Base-by-base conservation (phyloP, 2,329 filamentous ascomycete species). In the Penicillium vulpinum region DNA sequence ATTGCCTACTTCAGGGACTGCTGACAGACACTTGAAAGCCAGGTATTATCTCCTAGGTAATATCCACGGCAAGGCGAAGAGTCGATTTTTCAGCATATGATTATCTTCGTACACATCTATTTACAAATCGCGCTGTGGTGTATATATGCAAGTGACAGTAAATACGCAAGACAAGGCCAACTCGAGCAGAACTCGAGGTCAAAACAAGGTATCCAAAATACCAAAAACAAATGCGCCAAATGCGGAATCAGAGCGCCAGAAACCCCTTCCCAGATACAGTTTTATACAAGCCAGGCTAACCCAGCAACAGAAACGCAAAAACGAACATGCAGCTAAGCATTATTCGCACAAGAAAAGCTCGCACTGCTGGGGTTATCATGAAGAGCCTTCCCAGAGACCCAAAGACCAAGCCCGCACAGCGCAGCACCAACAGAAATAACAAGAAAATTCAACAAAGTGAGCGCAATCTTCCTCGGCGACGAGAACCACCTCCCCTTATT, bases 381-480 rank as follows among this genome's bases (percentile, higher is more conserved):
- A 22, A 73, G 63, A n/a, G 69, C 66, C 44, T 72, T 73, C 3
- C 71, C 70, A 9, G 71, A 73, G 22, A 72, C 69, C 52, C 67
- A 73, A 11, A 73, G 67, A 22, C 71, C 71, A n/a, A 73, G 65
- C 51, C 69, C 69, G 40, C 71, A 72, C 62, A 72, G 51, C 46
- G 52, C 56, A 6, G 55, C 61, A 10, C 65, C 70, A 21, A 70
- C 56, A 0, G 35, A 63, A 29, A 73, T 43, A 11, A 61, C 60
- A 4, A 63, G 2, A 13, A 72, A 4, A 39, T 73, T 73, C 15
- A 71, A 18, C 1, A 63, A 6, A 0, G 68, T 71, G 16, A 73
- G 52, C 9, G 56, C 55, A 10, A 70, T 69, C 58, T 73, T 75
- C 40, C 57, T 63, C 21, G 63, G 66, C 10, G 70, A 70, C 0